Evolutionary conservation across 2,329 filamentous ascomycete genomes (phyloP), one percentile per base, ranked within the genome.

Genomic region (Aspergillus sp.): DNA sequence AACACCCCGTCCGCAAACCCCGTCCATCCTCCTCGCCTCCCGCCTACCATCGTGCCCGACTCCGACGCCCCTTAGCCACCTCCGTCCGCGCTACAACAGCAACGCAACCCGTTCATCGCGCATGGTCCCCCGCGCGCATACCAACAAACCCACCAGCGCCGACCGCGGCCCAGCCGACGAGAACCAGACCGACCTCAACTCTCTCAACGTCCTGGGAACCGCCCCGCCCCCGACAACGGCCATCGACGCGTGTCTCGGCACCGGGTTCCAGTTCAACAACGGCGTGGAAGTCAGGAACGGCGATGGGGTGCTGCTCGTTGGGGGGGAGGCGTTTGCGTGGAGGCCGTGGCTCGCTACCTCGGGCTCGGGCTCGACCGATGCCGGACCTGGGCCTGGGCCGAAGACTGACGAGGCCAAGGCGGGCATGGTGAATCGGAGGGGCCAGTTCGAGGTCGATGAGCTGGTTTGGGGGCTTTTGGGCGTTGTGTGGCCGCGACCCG

Each of bases 261-360:
- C 89, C 48, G 91, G 91, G 1, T 98, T 98, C 58, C 76, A 82
- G 43, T 68, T 98, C 28, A 82, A 91, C 60, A 93, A 79, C 48
- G 86, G 88, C 8, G 65, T 82, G 22, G 78, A 74, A 33, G 75
- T 93, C 17, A 63, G 66, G 2, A 75, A 75, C 28, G 80, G 80
- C 0, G 71, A 75, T 32, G 89, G 86, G 0, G 73, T 86, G 15
- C 55, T 98, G 40, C 69, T 98, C 4, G 72, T 95, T 2, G 80
- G 78, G 25, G 89, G 89, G 4, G 86, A 96, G 60, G 86, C 81
- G 1, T 96, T 95, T 57, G 64, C 69, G 31, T 98, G 91, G 91
- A 68, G 74, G 53, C 91, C 91, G 4, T 95, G 89, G n/a, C n/a
- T n/a, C n/a, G n/a, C n/a, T n/a, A n/a, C n/a, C n/a, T n/a, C n/a